Base-by-base conservation (phyloP, 805 yeast species). In the Starmerella etchellsii region DNA sequence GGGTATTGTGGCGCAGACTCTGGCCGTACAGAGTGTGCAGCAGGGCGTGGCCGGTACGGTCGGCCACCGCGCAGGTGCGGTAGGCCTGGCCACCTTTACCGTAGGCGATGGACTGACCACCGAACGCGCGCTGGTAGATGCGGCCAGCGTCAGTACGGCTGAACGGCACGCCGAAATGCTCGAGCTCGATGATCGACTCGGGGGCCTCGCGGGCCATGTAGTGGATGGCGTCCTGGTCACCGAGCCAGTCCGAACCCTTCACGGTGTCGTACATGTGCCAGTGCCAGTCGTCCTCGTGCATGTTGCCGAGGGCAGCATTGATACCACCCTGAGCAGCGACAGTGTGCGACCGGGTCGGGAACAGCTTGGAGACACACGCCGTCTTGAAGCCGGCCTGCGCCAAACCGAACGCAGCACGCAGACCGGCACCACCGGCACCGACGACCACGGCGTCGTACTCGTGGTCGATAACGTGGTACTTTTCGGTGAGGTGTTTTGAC, bases 181-280 rank as follows among this genome's bases (percentile, higher is more conserved):
- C 98, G 61, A 88, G 72, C 70, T 88, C 98, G 57, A 87, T 84
- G 57, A 88, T 88, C 34, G 96, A 81, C 53, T 77, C 75, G 32
- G 97, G 95, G 22, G 98, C 98, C 68, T 88, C 97, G 63, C 85
- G 78, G 43, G 98, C 88, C 98, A 88, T 88, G 69, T 88, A 88
- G 68, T 88, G 97, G 61, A 91, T 88, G 41, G 97, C 95, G 61
- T 88, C 98, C 69, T 88, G 98, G 67, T 88, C 98, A 59, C 98
- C 98, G 49, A 88, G 76, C 98, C 98, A 88, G 68, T 88, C 98
- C 9, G 96, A 85, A 50, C 98, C 98, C 69, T 88, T 88, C 55
- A 88, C 97, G 56, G 98, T 88, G 62, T 88, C 98, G 67, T 91
- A 88, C 96, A 88, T 87, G 66, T 88, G 98, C 96, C 97, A 91